Conservation (phyloP, 1,284 basidiomycete genomes). For the Microstroma glucosiphilum region DNA sequence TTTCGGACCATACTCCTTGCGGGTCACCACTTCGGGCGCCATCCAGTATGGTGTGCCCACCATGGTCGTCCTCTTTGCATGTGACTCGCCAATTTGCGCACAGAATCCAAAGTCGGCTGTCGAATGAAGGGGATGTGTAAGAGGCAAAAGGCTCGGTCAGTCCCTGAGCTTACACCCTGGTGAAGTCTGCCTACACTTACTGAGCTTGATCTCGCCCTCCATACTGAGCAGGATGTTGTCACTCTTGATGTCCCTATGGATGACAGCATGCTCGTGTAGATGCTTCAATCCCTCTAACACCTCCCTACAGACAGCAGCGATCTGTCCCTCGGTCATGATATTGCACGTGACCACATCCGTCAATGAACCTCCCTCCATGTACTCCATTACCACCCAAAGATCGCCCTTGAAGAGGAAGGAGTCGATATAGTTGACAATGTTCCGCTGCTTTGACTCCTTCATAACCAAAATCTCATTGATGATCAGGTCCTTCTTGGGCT, state of each 20-base stretch:
- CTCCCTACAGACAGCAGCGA: constrained; percentile 85
- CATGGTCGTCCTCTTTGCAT: constrained; percentile 97
- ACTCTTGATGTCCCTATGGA: constrained; percentile 96
- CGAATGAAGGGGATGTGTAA: too few species aligned
- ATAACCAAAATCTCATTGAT: constrained; percentile 99
- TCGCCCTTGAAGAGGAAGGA: constrained; percentile 96
- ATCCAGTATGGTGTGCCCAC: constrained; percentile 99
- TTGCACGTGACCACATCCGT: constrained; percentile 96
- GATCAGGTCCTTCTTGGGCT: constrained; percentile 98
- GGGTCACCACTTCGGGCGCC: constrained; percentile 96
- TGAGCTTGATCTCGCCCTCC: constrained; percentile 92
- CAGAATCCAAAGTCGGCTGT: constrained; percentile 92
- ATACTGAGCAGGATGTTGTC: constrained; percentile 90
- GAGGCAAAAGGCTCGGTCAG: too few species aligned
- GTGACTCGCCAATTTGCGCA: constrained; percentile 85
- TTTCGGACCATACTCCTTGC: constrained; percentile 97
- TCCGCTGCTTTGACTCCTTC: constrained; percentile 89
- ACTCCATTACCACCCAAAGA: constrained; percentile 99
- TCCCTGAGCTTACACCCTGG: too few species aligned
- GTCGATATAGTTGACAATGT: constrained; percentile 99
- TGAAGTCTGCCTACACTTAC: constrained; percentile 52
- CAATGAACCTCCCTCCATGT: constrained; percentile 84
- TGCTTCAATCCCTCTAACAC: constrained; percentile 85
- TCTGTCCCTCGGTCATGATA: constrained; percentile 86
- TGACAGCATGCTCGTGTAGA: constrained; percentile 86